A percentile compares a stretch with the other conserved stretches of the same genome.
These are phyloP conservation scores for Fusarium verticillioides DNA, from an alignment of 2,329 filamentous ascomycete species.

Conservation along the genomic window DNA sequence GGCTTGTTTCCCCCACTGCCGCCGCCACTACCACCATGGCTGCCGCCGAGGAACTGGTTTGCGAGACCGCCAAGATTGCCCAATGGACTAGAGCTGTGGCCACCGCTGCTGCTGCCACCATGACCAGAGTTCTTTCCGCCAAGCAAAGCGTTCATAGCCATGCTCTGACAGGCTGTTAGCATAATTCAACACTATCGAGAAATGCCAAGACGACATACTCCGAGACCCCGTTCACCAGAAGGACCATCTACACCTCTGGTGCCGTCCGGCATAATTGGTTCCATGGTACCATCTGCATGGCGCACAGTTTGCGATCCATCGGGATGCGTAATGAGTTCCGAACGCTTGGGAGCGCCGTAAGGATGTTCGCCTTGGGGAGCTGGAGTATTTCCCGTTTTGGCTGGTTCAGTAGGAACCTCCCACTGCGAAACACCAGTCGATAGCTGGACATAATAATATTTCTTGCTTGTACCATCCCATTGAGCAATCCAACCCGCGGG, in stretches of 20 bases:
- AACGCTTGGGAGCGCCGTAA: slow-evolving; percentile 66
- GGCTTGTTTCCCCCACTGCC: slow-evolving; percentile 52
- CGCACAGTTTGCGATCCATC: slow-evolving; percentile 71
- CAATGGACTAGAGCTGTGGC: slow-evolving; percentile 52
- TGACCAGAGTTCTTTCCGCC: slow-evolving; percentile 55
- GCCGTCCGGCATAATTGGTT: slow-evolving; percentile 66
- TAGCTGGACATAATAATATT: slow-evolving; percentile 79
- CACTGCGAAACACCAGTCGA: slow-evolving; percentile 78
- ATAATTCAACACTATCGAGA: slow-evolving; percentile 8
- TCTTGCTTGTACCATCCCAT: slow-evolving; percentile 72
- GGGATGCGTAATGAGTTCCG: slow-evolving; percentile 69
- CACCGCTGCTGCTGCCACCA: slow-evolving; percentile 44
- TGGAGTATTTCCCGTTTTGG: slow-evolving; percentile 70
- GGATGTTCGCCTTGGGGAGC: slow-evolving; percentile 68
- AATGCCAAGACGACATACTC: slow-evolving; percentile 62
- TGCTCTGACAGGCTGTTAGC: slow-evolving; percentile 52
- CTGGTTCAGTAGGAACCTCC: slow-evolving; percentile 75
- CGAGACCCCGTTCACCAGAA: slow-evolving; percentile 70
- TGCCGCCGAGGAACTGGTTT: slow-evolving; percentile 58
- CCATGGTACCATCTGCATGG: slow-evolving; percentile 69
- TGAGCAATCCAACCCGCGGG: slow-evolving; percentile 76
- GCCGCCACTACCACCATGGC: slow-evolving; percentile 34
- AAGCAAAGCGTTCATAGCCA: slow-evolving; percentile 70
- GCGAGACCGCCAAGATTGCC: slow-evolving; percentile 57
- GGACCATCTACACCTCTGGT: slow-evolving; percentile 63